These are phyloP conservation scores for Volvox reticuliferus DNA, from an alignment of 139 green algal species.

Conservation along the genomic window DNA sequence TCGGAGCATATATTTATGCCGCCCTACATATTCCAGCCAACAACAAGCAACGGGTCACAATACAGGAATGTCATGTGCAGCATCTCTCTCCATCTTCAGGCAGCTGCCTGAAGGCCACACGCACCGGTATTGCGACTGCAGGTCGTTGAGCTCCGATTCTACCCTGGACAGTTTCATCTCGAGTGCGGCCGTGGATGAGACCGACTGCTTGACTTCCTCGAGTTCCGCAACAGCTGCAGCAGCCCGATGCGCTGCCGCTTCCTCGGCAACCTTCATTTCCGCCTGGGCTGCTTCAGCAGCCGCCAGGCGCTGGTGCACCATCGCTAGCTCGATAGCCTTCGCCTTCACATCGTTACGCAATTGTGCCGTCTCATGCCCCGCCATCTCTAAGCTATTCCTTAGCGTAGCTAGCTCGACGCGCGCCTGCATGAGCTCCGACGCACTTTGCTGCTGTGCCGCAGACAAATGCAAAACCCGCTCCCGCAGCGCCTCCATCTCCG, in stretches of 20 bases:
- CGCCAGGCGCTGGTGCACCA: neutral
- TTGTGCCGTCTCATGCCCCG: neutral
- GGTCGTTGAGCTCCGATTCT: conserved; percentile 17
- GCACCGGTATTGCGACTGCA: conserved; percentile 40
- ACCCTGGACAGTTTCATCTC: neutral
- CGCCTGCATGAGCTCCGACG: neutral
- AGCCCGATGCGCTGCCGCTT: neutral
- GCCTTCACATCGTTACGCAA: neutral
- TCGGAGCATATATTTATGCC: too few species aligned
- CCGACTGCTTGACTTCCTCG: conserved; percentile 14
- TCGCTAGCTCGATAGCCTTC: neutral
- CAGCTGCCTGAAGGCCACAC: neutral
- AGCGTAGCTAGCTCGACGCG: neutral
- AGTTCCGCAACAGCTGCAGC: neutral
- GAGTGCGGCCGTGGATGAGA: neutral
- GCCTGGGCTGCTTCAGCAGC: neutral
- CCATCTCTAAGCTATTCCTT: conserved; percentile 4
- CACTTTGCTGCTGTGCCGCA: neutral
- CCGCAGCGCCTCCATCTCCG: neutral
- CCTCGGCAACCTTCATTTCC: neutral
- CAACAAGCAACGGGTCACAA: too few species aligned
- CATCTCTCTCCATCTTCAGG: too few species aligned
- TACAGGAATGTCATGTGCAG: too few species aligned
- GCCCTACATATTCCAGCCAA: too few species aligned
- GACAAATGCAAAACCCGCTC: neutral